These are phyloP conservation scores for Talaromyces amestolkiae DNA, from an alignment of 2,329 filamentous ascomycete species.

Conservation along the genomic window DNA sequence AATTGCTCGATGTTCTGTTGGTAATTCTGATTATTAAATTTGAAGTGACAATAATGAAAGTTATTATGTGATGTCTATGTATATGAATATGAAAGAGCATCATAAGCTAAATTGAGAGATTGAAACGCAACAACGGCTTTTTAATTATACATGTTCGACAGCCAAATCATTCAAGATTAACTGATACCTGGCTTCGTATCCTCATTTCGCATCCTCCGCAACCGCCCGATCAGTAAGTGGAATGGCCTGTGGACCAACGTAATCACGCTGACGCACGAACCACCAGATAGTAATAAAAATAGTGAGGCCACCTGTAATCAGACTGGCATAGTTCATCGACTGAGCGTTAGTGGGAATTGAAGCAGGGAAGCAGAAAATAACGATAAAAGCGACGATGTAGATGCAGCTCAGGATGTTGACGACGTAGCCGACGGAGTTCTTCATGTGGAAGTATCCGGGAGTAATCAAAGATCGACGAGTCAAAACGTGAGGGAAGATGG, in stretches of 20 bases:
- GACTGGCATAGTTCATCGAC: slow-evolving; percentile 55
- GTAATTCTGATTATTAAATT: background rate
- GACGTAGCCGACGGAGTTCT: slow-evolving; percentile 48
- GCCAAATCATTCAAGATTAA: background rate
- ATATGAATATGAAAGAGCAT: background rate
- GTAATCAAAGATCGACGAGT: slow-evolving; percentile 53
- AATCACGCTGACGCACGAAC: slow-evolving; percentile 34
- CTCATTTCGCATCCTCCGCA: slow-evolving; percentile 32
- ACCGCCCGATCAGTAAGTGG: slow-evolving; percentile 35
- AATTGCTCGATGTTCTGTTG: no score
- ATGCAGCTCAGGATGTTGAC: slow-evolving; percentile 53
- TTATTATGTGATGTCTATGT: background rate
- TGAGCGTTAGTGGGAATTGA: slow-evolving; percentile 45
- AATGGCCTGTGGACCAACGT: slow-evolving; percentile 38
- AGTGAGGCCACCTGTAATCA: slow-evolving; percentile 54
- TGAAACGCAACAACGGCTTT: background rate
- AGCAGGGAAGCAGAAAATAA: slow-evolving; percentile 62
- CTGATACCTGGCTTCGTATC: background rate
- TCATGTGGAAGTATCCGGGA: slow-evolving; percentile 54
- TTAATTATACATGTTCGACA: background rate
- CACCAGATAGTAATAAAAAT: slow-evolving; percentile 51
- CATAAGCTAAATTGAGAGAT: no score
- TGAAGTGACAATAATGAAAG: background rate
- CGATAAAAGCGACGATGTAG: slow-evolving; percentile 56
- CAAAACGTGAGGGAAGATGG: slow-evolving; percentile 53